Percentiles rank a stretch among this genome's conserved stretches.
Evolutionary conservation across 2,329 filamentous ascomycete species (phyloP).

Genomic region (Emericellopsis cladophorae): DNA sequence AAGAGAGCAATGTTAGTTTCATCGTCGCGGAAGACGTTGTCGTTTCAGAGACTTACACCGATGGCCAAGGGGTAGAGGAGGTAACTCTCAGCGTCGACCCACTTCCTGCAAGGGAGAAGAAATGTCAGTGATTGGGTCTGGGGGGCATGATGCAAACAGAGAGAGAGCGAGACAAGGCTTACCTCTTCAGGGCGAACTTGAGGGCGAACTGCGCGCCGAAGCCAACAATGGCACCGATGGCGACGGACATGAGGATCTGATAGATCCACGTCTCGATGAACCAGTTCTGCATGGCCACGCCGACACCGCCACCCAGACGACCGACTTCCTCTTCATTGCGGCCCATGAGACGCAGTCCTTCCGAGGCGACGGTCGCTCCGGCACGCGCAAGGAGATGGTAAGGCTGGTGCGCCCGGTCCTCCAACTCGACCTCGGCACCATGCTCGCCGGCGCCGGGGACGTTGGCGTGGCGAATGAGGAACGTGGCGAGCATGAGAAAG

Average conservation of each 20-base stretch:
- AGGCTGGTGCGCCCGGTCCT: too few species aligned
- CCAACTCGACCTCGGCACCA: not conserved
- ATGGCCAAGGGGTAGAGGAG: constrained; percentile 37
- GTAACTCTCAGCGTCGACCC: constrained; percentile 43
- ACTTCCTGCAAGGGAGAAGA: constrained; percentile 13
- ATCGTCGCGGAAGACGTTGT: too few species aligned
- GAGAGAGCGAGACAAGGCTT: constrained; percentile 1
- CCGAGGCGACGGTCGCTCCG: too few species aligned
- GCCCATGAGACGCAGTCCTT: constrained; percentile 5
- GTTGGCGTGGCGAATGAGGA: constrained; percentile 40
- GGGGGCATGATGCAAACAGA: not conserved
- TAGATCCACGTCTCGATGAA: constrained; percentile 32
- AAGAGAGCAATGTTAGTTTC: too few species aligned
- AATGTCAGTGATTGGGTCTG: not conserved
- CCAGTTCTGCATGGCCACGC: constrained; percentile 30
- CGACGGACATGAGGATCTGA: constrained; percentile 27
- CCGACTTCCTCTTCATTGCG: constrained; percentile 24
- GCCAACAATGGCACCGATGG: constrained; percentile 25
- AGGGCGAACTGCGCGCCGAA: constrained; percentile 15
- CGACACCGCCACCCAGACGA: constrained; percentile 35
- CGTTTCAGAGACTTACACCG: constrained; percentile 13
- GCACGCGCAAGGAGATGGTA: too few species aligned
- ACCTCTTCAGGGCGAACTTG: constrained; percentile 24
- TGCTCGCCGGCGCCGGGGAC: constrained; percentile 2
- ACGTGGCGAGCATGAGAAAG: constrained; percentile 45